phyloP scores from a whole-genome alignment of 768 basidiomycete species.

The Fistulinella prunicolor region DNA sequence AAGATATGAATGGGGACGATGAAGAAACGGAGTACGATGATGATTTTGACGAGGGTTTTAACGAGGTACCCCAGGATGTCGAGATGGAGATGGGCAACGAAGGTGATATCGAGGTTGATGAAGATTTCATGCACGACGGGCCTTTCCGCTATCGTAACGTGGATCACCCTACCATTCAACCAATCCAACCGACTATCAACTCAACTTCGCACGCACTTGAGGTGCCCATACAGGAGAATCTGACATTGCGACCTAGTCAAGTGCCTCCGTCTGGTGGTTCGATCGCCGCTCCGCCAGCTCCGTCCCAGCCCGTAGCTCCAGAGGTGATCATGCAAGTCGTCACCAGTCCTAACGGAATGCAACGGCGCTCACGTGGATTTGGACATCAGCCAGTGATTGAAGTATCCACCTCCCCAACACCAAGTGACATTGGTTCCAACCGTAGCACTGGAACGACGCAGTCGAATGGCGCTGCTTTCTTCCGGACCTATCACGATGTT shows the following conservation, averaged over 20 bases:
- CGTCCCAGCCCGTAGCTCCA: slow-evolving; percentile 8
- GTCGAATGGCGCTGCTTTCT: slow-evolving; percentile 59
- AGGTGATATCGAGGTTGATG: slow-evolving; percentile 45
- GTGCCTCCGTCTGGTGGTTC: slow-evolving; percentile 8
- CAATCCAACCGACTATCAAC: slow-evolving; percentile 9
- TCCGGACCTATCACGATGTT: slow-evolving; percentile 54
- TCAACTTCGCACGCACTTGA: slow-evolving; percentile 20
- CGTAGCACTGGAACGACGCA: slow-evolving; percentile 50
- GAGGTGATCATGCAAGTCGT: slow-evolving; percentile 35
- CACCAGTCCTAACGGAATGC: slow-evolving; percentile 36
- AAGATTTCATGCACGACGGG: slow-evolving; percentile 37
- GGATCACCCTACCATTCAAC: slow-evolving; percentile 12
- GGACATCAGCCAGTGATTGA: slow-evolving; percentile 61
- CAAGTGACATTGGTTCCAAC: slow-evolving; percentile 58
- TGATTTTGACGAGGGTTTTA: slow-evolving; percentile 35
- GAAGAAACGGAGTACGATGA: slow-evolving; percentile 68
- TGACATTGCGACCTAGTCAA: slow-evolving; percentile 24
- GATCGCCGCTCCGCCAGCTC: background rate
- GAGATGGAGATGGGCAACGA: slow-evolving; percentile 36
- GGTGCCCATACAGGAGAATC: slow-evolving; percentile 30
- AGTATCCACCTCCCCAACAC: slow-evolving; percentile 54
- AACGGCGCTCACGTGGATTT: slow-evolving; percentile 40
- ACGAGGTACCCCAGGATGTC: slow-evolving; percentile 29
- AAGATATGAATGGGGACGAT: slow-evolving; percentile 59
- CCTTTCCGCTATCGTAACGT: slow-evolving; percentile 26